Base-by-base conservation (phyloP, 257 asterid genomes). In the Jaltomata sinuosa region DNA sequence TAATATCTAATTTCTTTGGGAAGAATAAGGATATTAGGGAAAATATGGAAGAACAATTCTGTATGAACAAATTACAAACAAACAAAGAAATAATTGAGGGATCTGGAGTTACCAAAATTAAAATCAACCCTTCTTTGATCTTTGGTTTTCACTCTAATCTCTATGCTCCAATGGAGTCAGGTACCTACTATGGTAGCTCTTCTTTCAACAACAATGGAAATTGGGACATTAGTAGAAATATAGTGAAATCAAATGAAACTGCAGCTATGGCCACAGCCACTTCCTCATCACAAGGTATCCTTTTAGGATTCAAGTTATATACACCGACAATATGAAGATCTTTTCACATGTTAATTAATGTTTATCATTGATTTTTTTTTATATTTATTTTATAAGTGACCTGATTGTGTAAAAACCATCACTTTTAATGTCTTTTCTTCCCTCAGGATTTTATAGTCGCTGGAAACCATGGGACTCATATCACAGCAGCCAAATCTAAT, bases 211-310 rank as follows among this genome's bases (percentile, higher is more conserved):
- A 87, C n/a, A 8, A 76, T 85, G 88, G 86, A 50, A 89, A 87
- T 65, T 90, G 92, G 94, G 95, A 89, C 83, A 62, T 87, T n/a
- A n/a, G n/a, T n/a, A n/a, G n/a, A n/a, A n/a, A n/a, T n/a, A n/a
- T n/a, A n/a, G n/a, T n/a, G n/a, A n/a, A n/a, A n/a, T n/a, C n/a
- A n/a, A n/a, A n/a, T n/a, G n/a, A n/a, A n/a, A n/a, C n/a, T n/a
- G n/a, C n/a, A n/a, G n/a, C n/a, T n/a, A n/a, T n/a, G n/a, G n/a
- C n/a, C n/a, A n/a, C n/a, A n/a, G n/a, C n/a, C 88, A 86, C 86
- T 89, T 34, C 77, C 49, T 90, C 92, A 78, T 84, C 86, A 80
- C 84, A 81, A 91, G 95, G 97, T 94, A 89, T 27, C 85, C 6
- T 29, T 29, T 59, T 21, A 3, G 45, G 40, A 29, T 65, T 65